Percentiles rank a stretch among this genome's conserved stretches.
Conservation (phyloP, 2,329 filamentous ascomycete species). For the Lanzia echinophila region DNA sequence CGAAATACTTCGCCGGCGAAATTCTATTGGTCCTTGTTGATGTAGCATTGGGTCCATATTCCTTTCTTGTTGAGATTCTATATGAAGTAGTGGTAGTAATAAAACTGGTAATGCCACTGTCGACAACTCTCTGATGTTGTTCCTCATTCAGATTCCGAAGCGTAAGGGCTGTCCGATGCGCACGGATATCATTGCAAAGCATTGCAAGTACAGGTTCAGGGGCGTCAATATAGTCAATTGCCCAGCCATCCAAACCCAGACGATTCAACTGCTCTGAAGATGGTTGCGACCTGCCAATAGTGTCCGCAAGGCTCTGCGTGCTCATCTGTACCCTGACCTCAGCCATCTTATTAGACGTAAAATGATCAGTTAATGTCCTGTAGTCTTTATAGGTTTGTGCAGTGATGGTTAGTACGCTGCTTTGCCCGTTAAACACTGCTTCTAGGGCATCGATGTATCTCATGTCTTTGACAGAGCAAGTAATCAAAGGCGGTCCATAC, state of each 20-base stretch:
- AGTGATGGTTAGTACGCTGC: conserved; percentile 59
- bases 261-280: conserved; percentile 45
- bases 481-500: conserved; percentile 59
- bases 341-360: conserved; percentile 60
- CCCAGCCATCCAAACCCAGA: conserved; percentile 72
- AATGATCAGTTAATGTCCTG: conserved; percentile 58
- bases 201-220: conserved; percentile 80
- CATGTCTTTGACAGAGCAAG: conserved; percentile 56
- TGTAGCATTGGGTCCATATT: conserved; percentile 70
- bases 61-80: conserved; percentile 60
- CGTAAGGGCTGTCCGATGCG: conserved; percentile 64
- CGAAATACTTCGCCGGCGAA: conserved; percentile 61
- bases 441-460: conserved; percentile 54
- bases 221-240: conserved; percentile 71
- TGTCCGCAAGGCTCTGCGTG: conserved; percentile 48
- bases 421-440: conserved; percentile 41
- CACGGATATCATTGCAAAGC: conserved; percentile 66
- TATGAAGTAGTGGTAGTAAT: conserved; percentile 61
- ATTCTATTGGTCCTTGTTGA: conserved; percentile 63
- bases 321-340: conserved; percentile 58
- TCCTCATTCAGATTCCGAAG: conserved; percentile 56
- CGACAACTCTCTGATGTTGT: conserved; percentile 60
- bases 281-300: conserved; percentile 32
- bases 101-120: conserved; percentile 54
- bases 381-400: conserved; percentile 71